A percentile compares a stretch with the other conserved stretches of the same genome.
phyloP scores from a whole-genome alignment of 306 rosid species.

The Inga oerstediana region DNA sequence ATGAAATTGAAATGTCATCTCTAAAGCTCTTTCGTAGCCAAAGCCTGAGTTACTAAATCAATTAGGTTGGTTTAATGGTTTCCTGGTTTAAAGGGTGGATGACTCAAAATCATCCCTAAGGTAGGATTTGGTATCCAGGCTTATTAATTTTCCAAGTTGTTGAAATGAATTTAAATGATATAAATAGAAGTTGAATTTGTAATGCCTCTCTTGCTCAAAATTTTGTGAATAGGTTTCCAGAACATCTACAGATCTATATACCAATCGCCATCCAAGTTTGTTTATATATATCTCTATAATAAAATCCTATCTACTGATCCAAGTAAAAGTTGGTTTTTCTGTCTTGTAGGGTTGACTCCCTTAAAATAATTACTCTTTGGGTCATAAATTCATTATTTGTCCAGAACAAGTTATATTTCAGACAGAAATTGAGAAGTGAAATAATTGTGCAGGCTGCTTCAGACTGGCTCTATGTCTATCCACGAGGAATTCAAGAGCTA shows the following conservation, averaged over 20 bases:
- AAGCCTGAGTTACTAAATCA: neutral
- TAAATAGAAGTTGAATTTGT: neutral
- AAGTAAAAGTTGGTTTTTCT: neutral
- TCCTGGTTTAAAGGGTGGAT: too few species aligned
- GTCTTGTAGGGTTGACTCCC: neutral
- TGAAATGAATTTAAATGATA: neutral
- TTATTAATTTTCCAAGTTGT: neutral
- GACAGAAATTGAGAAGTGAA: neutral
- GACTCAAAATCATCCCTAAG: neutral
- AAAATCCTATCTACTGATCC: neutral
- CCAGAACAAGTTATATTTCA: neutral
- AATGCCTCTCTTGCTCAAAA: neutral
- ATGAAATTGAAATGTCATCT: slow-evolving; percentile 8
- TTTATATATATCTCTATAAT: neutral
- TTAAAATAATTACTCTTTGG: neutral
- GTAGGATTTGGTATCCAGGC: neutral
- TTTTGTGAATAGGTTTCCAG: neutral
- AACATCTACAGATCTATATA: neutral
- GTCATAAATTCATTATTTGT: neutral
- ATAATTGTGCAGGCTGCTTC: slow-evolving; percentile 29
- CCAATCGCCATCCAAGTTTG: neutral
- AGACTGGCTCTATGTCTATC: slow-evolving; percentile 40
- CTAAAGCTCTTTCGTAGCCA: neutral
- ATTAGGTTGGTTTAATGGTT: neutral
- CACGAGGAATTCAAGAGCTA: slow-evolving; percentile 38